Evolutionary conservation across 139 green algal genomes (phyloP).

Genomic region (Pleodorina starrii): DNA sequence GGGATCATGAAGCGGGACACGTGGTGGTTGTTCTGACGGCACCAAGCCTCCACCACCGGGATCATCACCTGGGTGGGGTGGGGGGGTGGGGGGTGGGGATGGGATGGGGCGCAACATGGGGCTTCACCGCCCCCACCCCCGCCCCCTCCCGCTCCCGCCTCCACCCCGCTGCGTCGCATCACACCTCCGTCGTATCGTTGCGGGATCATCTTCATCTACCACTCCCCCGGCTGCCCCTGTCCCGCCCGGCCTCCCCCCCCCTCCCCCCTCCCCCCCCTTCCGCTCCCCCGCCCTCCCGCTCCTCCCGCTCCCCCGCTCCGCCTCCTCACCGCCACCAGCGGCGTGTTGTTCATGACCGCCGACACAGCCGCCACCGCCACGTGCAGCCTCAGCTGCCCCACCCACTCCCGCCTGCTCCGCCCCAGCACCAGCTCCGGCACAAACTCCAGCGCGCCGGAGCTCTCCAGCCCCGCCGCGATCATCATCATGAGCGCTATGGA

Average conservation of each 20-base stretch:
- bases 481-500: slow-evolving; percentile 49
- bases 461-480: slow-evolving; percentile 40
- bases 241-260: no score
- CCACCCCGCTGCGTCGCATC: no score
- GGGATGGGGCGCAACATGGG: no score
- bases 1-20: slow-evolving; percentile 74
- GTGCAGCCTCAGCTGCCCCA: slow-evolving; percentile 40
- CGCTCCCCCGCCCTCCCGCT: no score
- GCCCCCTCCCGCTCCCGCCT: no score
- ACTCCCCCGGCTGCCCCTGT: no score
- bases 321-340: slow-evolving; percentile 45
- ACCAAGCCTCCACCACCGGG: slow-evolving; percentile 39
- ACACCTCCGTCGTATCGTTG: no score
- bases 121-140: no score
- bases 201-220: no score
- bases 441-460: slow-evolving; percentile 37
- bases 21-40: slow-evolving; percentile 33
- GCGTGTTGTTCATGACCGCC: slow-evolving; percentile 46
- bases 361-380: slow-evolving; percentile 12
- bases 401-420: slow-evolving; percentile 39
- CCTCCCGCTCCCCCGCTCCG: no score
- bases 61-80: slow-evolving; percentile 28
- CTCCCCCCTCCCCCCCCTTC: no score
- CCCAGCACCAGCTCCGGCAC: slow-evolving; percentile 38
- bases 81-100: no score